phyloP scores from a whole-genome alignment of 345 rosid genomes.

The Aquilaria yunnanensis region DNA sequence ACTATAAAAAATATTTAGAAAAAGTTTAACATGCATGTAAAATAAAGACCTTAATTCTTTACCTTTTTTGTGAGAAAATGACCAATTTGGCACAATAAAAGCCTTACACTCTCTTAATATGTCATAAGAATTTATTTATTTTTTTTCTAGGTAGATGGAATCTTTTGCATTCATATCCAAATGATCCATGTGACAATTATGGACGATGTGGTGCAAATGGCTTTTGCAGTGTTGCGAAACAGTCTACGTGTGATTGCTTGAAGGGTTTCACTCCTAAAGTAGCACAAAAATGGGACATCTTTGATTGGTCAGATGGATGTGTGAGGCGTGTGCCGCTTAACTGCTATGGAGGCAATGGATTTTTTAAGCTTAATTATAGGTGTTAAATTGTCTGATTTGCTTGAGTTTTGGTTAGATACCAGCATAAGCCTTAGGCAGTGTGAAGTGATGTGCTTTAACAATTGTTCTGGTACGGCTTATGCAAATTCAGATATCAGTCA shows the following conservation, averaged over 20 bases:
- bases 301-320: conserved; percentile 25
- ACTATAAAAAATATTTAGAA: too few relatives aligned
- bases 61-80: too few relatives aligned
- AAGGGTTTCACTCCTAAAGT: conserved; percentile 25
- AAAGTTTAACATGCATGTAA: too few relatives aligned
- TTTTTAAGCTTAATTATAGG: conserved; percentile 10
- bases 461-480: conserved; percentile 27
- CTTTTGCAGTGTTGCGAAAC: not conserved
- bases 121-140: too few relatives aligned
- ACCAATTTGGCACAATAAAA: too few relatives aligned
- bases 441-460: conserved; percentile 12
- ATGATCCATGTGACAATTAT: conserved; percentile 12
- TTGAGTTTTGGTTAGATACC: conserved; percentile 4
- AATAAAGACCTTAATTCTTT: too few relatives aligned
- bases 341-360: conserved; percentile 14
- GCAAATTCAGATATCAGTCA: conserved; percentile 13
- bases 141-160: too few relatives aligned
- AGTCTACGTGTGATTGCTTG: conserved; percentile 20
- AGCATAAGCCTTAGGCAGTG: conserved; percentile 18
- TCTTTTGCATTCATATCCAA: not conserved
- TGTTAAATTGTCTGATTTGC: conserved; percentile 21
- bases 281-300: conserved; percentile 8
- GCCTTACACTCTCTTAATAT: too few relatives aligned
- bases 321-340: conserved; percentile 13
- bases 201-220: conserved; percentile 14